Evolutionary conservation across 202 grass and related monocot genomes (phyloP), one percentile per base, ranked within the genome.

Genomic region (Alloteropsis angusta): DNA sequence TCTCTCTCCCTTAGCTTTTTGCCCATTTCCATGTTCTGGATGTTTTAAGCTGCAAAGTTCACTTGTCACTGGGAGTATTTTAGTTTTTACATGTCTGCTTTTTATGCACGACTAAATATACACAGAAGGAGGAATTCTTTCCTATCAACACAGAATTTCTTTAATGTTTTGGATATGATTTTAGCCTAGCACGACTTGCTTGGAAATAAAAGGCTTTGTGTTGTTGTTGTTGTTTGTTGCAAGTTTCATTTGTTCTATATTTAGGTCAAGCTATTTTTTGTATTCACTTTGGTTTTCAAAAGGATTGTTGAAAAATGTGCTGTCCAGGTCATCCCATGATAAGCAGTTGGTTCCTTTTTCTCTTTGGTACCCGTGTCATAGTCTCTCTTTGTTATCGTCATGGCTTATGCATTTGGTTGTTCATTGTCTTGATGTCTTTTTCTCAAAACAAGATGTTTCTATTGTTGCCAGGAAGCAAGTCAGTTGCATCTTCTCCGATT

Each of bases 401-500:
- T 60, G 37, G 9, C 61, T 78, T 6, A 43, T 80, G 8, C 17
- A 44, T 47, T 82, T 73, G 54, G 5, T 58, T 80, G 38, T 64
- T 65, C 12, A 26, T 74, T 80, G 48, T 41, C 18, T 18, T 66
- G 22, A 85, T 39, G 19, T 42, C 7, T 79, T 30, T 30, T 30
- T 74, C 55, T 80, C 79, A 90, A 85, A 63, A 41, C 19, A 28
- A 18, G 64, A 84, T 78, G 60, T 80, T 85, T 52, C 8, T 22
- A 53, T 90, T 87, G 18, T 75, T 86, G 37, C 34, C 84, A 89
- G 85, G 91, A 77, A 89, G 78, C 69, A 86, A 87, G 74, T 83
- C 89, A 53, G 60, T 91, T 71, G 83, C 90, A 64, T 97, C 86
- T 49, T 92, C 89, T 60, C 91, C 85, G 62, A 57, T 81, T 32